Conservation (phyloP, 116 monocot species). For the Phalaenopsis hybrid region DNA sequence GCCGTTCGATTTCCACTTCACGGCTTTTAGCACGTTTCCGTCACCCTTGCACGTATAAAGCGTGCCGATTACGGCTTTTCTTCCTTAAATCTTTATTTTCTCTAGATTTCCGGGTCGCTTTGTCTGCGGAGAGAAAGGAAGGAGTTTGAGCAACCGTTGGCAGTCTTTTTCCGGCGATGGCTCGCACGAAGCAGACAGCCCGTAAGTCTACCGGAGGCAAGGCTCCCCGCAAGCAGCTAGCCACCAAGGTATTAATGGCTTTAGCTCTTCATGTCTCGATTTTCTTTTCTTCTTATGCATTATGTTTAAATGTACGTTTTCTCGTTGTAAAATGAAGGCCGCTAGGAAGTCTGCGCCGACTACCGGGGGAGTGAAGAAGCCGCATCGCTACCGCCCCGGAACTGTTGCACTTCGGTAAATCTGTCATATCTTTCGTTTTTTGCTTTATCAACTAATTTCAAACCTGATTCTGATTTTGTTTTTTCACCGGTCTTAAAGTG, state of each 20-base stretch:
- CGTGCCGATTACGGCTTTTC: not conserved
- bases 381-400: constrained; percentile 17
- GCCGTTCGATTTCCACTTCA: constrained; percentile 2
- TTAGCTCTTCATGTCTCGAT: not conserved
- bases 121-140: too few relatives aligned
- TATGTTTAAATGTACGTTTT: not conserved
- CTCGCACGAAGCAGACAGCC: constrained; percentile 17
- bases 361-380: constrained; percentile 18
- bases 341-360: constrained; percentile 18
- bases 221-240: constrained; percentile 19
- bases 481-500: not conserved
- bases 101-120: not conserved
- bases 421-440: too few relatives aligned
- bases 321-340: not conserved
- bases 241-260: constrained; percentile 5
- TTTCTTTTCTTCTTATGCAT: not conserved
- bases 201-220: constrained; percentile 26
- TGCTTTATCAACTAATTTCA: not conserved
- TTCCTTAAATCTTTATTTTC: not conserved
- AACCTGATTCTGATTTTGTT: not conserved
- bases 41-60: not conserved
- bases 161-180: not conserved
- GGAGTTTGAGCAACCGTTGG: not conserved
- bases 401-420: constrained; percentile 13
- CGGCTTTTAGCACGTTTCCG: not conserved